These are phyloP conservation scores for Tephrocybe sp. DNA, from an alignment of 768 basidiomycete species.

Conservation along the genomic window DNA sequence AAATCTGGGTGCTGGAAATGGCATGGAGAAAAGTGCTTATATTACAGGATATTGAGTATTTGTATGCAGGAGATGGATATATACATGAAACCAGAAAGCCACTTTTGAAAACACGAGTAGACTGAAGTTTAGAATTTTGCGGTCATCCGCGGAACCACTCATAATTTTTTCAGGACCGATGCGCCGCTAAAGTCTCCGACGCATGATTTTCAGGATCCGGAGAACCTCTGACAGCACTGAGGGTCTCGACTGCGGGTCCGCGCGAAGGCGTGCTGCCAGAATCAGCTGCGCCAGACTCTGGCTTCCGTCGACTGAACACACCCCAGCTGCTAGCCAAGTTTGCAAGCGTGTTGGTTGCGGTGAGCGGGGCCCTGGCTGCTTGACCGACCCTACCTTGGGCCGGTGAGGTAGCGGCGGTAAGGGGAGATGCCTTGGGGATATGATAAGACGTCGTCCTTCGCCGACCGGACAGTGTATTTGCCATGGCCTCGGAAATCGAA, in stretches of 20 bases:
- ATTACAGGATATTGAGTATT: not conserved
- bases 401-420: conserved; percentile 32
- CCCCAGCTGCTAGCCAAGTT: conserved; percentile 66
- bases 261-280: conserved; percentile 3
- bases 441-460: conserved; percentile 63
- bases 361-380: conserved; percentile 29
- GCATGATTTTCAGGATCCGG: not conserved
- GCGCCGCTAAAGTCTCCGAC: conserved; percentile 14
- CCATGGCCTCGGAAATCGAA: conserved; percentile 60
- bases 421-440: conserved; percentile 47
- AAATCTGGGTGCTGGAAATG: not conserved
- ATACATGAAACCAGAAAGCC: not conserved
- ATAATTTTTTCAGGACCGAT: conserved; percentile 20
- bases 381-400: conserved; percentile 26
- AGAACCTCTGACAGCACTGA: conserved; percentile 7
- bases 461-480: conserved; percentile 40
- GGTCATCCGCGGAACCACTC: conserved; percentile 1
- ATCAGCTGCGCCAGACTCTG: too few species aligned
- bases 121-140: not conserved
- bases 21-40: not conserved
- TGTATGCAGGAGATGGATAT: too few species aligned
- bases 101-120: not conserved
- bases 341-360: conserved; percentile 52
- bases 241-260: not conserved
- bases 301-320: conserved; percentile 60